Base-by-base conservation (phyloP, 2,329 filamentous ascomycete genomes). In the Hypoxylon sp. region DNA sequence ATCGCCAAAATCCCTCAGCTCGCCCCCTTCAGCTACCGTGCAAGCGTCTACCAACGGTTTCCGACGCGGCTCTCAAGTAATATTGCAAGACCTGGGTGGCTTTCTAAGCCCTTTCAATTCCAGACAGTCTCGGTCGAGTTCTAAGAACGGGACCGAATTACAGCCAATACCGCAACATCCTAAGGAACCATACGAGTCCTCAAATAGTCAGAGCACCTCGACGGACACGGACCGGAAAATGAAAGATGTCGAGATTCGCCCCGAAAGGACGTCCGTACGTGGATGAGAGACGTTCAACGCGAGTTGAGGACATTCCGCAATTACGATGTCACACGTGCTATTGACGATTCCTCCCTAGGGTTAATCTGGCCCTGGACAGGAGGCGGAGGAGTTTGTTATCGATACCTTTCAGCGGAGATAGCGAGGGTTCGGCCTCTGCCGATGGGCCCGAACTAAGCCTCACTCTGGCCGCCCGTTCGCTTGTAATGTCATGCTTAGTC, bases 71-170 rank as follows among this genome's bases (percentile, higher is more conserved):
- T 89, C 86, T 1, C 81, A 84, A 0, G 83, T 85, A 0, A 72
- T 89, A n/a, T 75, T 89, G 4, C 85, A 87, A 67, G 87, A 89
- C 68, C 74, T 89, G 0, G 83, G 85, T 7, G 86, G 84, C 0
- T 77, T 88, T 14, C 73, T 89, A 4, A 79, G 77, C 2, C 82
- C 85, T 0, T 73, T 78, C 7, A 77, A 71, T 22, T 26, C 75
- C 9, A 70, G 75, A 6, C 78, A 72, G 44, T 68, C 76, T n/a
- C 68, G 77, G 20, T 72, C 77, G 3, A 78, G 69, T 54, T 64
- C 75, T 4, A 77, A 72, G 54, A 70, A 64, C 4, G 80, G 76
- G 11, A 84, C 81, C 4, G 82, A 85, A 65, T 71, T 85, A 28
- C 78, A 83, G 48, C 74, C 82, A 2, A 83, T 85, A 66, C 79